Evolutionary conservation across 106 monocot genomes (phyloP), one percentile per base, ranked within the genome.

Genomic region (Apostasia ramifera): DNA sequence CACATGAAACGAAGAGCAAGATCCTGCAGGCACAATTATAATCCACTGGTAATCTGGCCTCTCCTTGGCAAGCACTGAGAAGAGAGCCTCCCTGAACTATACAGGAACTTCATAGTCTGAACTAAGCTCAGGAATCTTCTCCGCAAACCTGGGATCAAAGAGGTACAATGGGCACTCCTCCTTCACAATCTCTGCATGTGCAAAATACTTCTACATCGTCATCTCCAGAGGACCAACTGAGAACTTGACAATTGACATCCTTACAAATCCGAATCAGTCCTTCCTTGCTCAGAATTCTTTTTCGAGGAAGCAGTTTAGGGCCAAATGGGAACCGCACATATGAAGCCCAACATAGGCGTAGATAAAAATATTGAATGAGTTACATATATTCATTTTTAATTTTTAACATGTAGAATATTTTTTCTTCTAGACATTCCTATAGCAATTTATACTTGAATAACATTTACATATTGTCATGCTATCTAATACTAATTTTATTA

Each of bases 141-240:
- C 26, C 26, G 26, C 26, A 26, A 26, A 26, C 26, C 26, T 88
- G 10, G 94, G 78, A 50, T 94, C 94, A 59, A 94, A 94, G 8
- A 94, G 77, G 66, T 94, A 94, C 10, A 94, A 73, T 6, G 94
- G 94, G 11, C 94, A 65, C 80, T 94, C 94, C 81, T 94, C 94
- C 66, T 55, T 77, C 6, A 61, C 79, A 0, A 56, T 43, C 37
- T 79, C 83, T 0, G 85, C 78, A 43, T 94, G 91, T 15, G 7
- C 61, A 70, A 94, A 88, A 60, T 78, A 94, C 11, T 61, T 62
- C 47, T 81, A 75, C 5, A 94, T 55, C 45, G 63, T 77, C 94
- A 94, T 94, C 70, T 88, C 80, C 47, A 91, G 85, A 0, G 94
- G 91, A 12, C 94, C 94, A 2, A 84, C 94, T 0, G 91, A 64